Evolutionary conservation across 1,139 yeast genomes (phyloP).

Genomic region (Torulaspora globosa): DNA sequence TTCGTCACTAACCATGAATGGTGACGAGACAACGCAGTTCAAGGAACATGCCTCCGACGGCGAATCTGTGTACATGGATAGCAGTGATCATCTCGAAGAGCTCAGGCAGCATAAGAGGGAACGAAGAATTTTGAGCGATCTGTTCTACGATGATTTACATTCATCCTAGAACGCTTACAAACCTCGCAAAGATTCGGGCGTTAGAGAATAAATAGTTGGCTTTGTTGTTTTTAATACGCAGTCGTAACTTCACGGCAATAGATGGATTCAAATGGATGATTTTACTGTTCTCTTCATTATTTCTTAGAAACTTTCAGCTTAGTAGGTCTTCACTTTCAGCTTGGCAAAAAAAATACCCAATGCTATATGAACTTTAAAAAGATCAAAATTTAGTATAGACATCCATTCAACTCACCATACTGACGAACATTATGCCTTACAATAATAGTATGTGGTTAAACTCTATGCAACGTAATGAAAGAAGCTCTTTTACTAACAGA

Average conservation of each 20-base stretch:
- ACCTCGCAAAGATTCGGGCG: neutral
- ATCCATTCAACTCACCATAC: neutral
- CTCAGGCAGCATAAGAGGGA: conserved; percentile 5
- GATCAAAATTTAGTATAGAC: neutral
- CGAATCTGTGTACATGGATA: conserved; percentile 6
- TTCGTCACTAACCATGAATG: conserved; percentile 6
- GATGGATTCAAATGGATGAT: neutral
- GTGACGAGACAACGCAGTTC: conserved; percentile 8
- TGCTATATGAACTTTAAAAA: conserved; percentile 1
- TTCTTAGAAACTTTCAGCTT: conserved; percentile 1
- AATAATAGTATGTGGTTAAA: conserved; percentile 13
- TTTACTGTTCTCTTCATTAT: neutral
- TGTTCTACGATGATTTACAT: conserved; percentile 7
- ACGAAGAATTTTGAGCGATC: conserved; percentile 8
- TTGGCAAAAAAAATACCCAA: conserved; percentile 3
- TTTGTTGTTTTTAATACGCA: neutral
- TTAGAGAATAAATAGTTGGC: neutral
- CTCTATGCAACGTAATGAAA: neutral
- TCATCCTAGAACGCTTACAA: neutral
- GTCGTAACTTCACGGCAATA: neutral
- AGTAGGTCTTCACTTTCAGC: conserved; percentile 4
- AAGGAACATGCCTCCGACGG: conserved; percentile 4
- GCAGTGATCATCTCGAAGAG: conserved; percentile 4
- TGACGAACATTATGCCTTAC: conserved; percentile 10
- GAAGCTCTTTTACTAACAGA: conserved; percentile 9